phyloP scores from a whole-genome alignment of 805 yeast species.

The Pichia rugopelliculosa region DNA sequence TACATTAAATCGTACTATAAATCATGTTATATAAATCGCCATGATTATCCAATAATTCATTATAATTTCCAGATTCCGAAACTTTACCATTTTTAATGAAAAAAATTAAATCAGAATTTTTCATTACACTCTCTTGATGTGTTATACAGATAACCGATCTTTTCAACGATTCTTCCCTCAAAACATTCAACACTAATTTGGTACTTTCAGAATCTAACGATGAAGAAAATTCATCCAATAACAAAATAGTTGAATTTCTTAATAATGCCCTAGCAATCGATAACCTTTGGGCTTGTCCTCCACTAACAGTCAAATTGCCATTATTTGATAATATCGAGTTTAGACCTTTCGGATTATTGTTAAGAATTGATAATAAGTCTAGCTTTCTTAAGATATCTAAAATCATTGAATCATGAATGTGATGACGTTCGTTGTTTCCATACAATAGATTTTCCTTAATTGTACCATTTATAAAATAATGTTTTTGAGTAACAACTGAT shows the following conservation, averaged over 20 bases:
- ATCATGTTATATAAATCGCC: conserved; percentile 12
- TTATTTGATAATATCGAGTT: conserved; percentile 50
- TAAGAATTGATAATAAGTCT: conserved; percentile 48
- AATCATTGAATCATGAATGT: conserved; percentile 26
- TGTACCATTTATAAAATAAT: conserved; percentile 66
- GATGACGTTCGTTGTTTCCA: conserved; percentile 33
- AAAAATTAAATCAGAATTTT: conserved; percentile 43
- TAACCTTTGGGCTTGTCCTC: conserved; percentile 86
- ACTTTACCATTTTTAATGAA: conserved; percentile 43
- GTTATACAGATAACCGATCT: conserved; percentile 58
- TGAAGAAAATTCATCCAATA: conserved; percentile 88
- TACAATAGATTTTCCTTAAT: conserved; percentile 64
- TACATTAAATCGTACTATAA: not conserved
- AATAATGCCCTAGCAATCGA: conserved; percentile 78
- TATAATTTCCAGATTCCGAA: conserved; percentile 36
- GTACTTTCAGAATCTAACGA: conserved; percentile 69
- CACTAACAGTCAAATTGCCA: conserved; percentile 49
- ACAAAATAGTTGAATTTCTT: conserved; percentile 53
- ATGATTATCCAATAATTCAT: conserved; percentile 6
- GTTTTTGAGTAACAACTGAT: conserved; percentile 70
- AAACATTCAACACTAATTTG: conserved; percentile 39
- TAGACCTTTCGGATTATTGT: conserved; percentile 48
- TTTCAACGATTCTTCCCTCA: conserved; percentile 27
- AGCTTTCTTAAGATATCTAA: conserved; percentile 35
- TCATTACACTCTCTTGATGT: conserved; percentile 65